Conservation (phyloP, 108 stramenopile species). For the Tribonema minus region DNA sequence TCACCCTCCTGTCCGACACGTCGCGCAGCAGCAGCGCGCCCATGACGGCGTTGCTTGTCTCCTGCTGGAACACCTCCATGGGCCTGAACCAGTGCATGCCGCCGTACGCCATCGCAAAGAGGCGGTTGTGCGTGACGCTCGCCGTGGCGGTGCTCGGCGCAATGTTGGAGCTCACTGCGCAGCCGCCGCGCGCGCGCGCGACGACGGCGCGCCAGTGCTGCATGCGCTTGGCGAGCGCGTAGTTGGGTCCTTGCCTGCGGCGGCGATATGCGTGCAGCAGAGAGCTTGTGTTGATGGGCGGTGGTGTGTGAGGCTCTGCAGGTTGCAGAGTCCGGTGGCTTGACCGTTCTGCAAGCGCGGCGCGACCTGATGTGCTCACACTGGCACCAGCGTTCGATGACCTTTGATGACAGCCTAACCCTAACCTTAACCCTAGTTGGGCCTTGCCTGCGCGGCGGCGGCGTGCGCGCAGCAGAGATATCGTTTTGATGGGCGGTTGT, state of each 20-base stretch:
- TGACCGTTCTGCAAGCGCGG: too few relatives aligned
- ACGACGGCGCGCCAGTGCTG: conserved; percentile 96
- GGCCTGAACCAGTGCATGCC: conserved; percentile 93
- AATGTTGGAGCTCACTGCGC: conserved; percentile 86
- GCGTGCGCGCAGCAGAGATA: too few relatives aligned
- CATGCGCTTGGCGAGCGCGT: conserved; percentile 88
- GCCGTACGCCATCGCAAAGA: conserved; percentile 96
- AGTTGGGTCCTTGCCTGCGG: conserved; percentile 90
- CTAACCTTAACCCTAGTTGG: too few relatives aligned
- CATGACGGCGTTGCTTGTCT: conserved; percentile 95
- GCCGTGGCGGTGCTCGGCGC: conserved; percentile 93
- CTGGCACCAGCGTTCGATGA: too few relatives aligned
- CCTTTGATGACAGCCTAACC: too few relatives aligned
- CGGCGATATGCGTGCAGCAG: too few relatives aligned
- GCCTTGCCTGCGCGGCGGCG: too few relatives aligned
- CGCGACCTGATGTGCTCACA: too few relatives aligned
- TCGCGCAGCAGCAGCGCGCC: conserved; percentile 85
- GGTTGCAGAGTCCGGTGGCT: too few relatives aligned
- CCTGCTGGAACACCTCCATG: conserved; percentile 91
- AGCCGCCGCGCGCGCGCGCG: conserved; percentile 73
- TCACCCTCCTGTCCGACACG: conserved; percentile 69
- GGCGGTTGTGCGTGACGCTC: conserved; percentile 83
- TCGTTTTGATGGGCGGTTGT: too few relatives aligned
- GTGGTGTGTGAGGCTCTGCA: too few relatives aligned
- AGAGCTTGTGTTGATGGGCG: too few relatives aligned